Percentiles rank a stretch among this genome's conserved stretches.
phyloP scores from a whole-genome alignment of 2,329 filamentous ascomycete genomes.

The Aplosporella prunicola region DNA sequence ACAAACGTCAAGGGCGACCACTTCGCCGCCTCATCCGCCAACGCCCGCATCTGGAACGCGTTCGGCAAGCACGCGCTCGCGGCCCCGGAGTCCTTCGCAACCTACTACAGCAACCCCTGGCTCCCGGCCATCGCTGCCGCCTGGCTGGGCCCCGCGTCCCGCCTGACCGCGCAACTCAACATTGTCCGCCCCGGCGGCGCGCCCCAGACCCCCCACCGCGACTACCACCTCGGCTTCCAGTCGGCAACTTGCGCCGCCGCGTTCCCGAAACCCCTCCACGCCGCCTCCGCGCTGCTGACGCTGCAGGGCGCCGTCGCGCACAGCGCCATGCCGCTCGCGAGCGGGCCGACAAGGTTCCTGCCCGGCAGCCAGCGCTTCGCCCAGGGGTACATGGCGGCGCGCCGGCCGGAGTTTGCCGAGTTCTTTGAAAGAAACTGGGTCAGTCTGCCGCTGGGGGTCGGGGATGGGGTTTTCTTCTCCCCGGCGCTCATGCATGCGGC shows the following conservation, averaged over 20 bases:
- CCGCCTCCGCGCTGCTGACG: conserved; percentile 48
- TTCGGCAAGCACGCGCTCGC: conserved; percentile 51
- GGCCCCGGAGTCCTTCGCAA: conserved; percentile 44
- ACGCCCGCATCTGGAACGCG: conserved; percentile 57
- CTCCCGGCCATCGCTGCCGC: conserved; percentile 43
- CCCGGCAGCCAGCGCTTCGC: conserved; percentile 52
- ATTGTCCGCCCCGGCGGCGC: conserved; percentile 50
- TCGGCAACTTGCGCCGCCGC: conserved; percentile 36
- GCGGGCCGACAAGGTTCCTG: conserved; percentile 51
- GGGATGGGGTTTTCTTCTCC: conserved; percentile 56
- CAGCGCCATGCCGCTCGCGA: conserved; percentile 48
- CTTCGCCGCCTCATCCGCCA: conserved; percentile 47
- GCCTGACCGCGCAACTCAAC: conserved; percentile 54
- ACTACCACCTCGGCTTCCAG: conserved; percentile 58
- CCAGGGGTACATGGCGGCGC: conserved; percentile 50
- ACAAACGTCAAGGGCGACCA: conserved; percentile 45
- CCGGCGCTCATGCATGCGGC: conserved; percentile 55
- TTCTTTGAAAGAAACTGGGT: conserved; percentile 48
- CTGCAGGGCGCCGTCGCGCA: conserved; percentile 56
- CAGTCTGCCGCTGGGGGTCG: conserved; percentile 42
- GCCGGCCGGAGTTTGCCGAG: conserved; percentile 42
- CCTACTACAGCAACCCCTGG: conserved; percentile 54
- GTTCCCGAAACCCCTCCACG: conserved; percentile 46
- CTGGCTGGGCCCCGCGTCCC: conserved; percentile 53
- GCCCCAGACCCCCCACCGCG: conserved; percentile 50